Evolutionary conservation across 2,329 filamentous ascomycete genomes (phyloP).

Genomic region (Exutisphaerella laricina): DNA sequence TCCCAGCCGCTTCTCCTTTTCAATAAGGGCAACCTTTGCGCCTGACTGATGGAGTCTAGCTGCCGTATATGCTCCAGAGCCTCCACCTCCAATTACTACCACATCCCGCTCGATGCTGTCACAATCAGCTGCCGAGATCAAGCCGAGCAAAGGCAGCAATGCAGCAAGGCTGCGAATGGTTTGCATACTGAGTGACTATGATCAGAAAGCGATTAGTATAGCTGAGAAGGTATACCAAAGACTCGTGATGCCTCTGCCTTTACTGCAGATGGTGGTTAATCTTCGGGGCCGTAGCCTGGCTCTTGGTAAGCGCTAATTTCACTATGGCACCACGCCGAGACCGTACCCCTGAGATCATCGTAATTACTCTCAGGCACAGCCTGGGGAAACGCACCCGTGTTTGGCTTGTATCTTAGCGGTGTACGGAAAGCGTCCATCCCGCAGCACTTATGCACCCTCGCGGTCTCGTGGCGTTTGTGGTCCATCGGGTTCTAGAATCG

Average conservation of each 20-base stretch:
- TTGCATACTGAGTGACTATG: neutral
- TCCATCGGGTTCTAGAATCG: too few species aligned
- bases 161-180: neutral
- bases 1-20: constrained; percentile 38
- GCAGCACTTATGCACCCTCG: too few species aligned
- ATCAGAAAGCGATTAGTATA: neutral
- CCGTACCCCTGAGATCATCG: too few species aligned
- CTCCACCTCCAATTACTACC: constrained; percentile 41
- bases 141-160: neutral
- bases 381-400: too few species aligned
- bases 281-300: neutral
- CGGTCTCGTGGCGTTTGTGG: too few species aligned
- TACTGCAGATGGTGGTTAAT: neutral
- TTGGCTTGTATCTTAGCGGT: too few species aligned
- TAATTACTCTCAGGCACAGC: too few species aligned
- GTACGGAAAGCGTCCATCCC: too few species aligned
- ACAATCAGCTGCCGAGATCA: neutral
- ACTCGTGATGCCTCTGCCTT: neutral
- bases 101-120: constrained; percentile 23
- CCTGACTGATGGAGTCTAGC: constrained; percentile 35
- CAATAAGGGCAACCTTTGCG: constrained; percentile 37
- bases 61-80: constrained; percentile 38
- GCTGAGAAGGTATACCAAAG: neutral
- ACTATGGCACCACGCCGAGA: neutral
- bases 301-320: neutral